Base-by-base conservation (phyloP, 176 grass and related monocot species). In the Chrysopogon serrulatus region DNA sequence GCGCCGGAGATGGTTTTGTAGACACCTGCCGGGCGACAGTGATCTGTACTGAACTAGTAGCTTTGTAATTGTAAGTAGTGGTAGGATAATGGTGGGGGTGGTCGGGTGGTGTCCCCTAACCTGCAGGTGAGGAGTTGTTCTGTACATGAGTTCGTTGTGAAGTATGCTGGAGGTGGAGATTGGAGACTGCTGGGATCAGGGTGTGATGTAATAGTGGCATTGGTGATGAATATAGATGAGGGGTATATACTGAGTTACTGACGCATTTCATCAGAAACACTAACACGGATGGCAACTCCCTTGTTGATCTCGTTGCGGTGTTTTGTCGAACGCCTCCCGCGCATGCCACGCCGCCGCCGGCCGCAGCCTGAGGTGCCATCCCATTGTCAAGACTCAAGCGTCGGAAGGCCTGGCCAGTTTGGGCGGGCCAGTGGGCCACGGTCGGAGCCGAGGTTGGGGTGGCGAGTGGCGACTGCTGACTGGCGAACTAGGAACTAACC, bases 131-230 rank as follows among this genome's bases (percentile, higher is more conserved):
- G n/a, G n/a, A n/a, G n/a, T 31, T 33, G 73, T 65, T 26, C 3
- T 82, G 79, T 26, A 65, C 32, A 83, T 71, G 24, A 71, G 34
- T 63, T 21, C 68, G 45, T 54, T 34, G 67, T 42, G 37, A 73
- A 12, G 1, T 45, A 36, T 82, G 65, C 26, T 28, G 59, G 24
- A n/a, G n/a, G n/a, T n/a, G n/a, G n/a, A n/a, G n/a, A n/a, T n/a
- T n/a, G n/a, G n/a, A 28, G 59, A 21, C 27, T 69, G 41, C 79
- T 47, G 70, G 70, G 69, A 81, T 35, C 45, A 57, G 27, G 28
- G 36, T 47, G 61, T 68, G 24, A 17, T 54, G 19, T 40, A 41
- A 16, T 43, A 67, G 19, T 64, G 33, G 13, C 16, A 83, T 9
- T 45, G 64, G 3, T 63, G 19, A 53, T 19, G 3, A 59, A 57